phyloP scores from a whole-genome alignment of 2,329 filamentous ascomycete genomes.

The Setomelanomma holmii region DNA sequence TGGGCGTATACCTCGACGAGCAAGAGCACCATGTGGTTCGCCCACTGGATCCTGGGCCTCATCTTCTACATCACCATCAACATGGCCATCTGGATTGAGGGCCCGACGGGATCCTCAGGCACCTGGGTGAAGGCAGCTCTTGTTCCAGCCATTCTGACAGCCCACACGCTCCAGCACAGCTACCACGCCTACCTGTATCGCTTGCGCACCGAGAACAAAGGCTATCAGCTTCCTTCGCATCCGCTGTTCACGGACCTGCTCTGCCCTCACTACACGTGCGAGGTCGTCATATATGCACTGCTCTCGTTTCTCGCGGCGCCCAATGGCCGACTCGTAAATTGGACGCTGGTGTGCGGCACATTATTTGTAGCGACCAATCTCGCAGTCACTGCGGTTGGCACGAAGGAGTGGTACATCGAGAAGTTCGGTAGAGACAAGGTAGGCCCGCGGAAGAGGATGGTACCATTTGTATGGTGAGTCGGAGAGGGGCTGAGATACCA shows the following conservation, averaged over 20 bases:
- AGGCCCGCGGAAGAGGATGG: conserved; percentile 37
- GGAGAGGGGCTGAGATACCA: not conserved
- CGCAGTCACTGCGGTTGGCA: conserved; percentile 79
- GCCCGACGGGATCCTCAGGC: conserved; percentile 50
- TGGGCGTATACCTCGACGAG: conserved; percentile 71
- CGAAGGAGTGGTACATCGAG: conserved; percentile 64
- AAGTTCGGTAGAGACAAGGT: conserved; percentile 43
- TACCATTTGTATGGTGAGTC: conserved; percentile 42
- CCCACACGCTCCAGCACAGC: conserved; percentile 75
- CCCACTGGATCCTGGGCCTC: conserved; percentile 81
- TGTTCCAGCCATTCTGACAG: conserved; percentile 70
- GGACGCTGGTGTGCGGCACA: conserved; percentile 72
- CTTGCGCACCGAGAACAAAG: conserved; percentile 53
- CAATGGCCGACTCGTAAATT: conserved; percentile 69
- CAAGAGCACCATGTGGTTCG: conserved; percentile 80
- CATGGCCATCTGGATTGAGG: conserved; percentile 85
- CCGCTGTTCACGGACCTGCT: conserved; percentile 75
- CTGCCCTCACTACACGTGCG: conserved; percentile 90
- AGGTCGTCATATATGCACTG: conserved; percentile 83
- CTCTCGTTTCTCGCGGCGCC: conserved; percentile 79
- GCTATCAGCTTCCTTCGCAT: conserved; percentile 81
- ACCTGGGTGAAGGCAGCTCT: conserved; percentile 61
- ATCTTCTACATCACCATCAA: conserved; percentile 77
- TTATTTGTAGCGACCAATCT: conserved; percentile 81
- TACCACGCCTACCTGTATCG: conserved; percentile 57